Percentiles rank a stretch among this genome's conserved stretches.
These are phyloP conservation scores for Micractinium conductrix DNA, from an alignment of 139 green algal genomes.

Conservation along the genomic window DNA sequence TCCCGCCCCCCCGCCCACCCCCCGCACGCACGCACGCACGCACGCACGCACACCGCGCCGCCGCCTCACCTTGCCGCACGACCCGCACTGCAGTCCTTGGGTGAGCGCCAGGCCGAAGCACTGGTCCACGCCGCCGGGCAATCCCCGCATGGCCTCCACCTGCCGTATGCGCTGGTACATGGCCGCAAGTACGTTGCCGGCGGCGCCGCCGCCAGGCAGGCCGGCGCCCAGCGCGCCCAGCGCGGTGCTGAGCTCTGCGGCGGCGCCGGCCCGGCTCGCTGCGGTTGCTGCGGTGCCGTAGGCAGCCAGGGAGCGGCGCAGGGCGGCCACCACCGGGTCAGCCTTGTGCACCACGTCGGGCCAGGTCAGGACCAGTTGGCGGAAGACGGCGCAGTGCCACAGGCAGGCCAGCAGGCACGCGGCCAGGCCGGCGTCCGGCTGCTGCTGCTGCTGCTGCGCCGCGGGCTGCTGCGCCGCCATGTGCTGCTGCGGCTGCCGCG, in stretches of 20 bases:
- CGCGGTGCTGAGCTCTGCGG: not conserved
- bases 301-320: not conserved
- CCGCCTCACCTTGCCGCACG: not conserved
- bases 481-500: not conserved
- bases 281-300: not conserved
- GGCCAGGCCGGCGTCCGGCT: not conserved
- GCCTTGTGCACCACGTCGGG: constrained; percentile 6
- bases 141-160: constrained; percentile 6
- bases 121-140: constrained; percentile 12
- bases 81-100: not conserved
- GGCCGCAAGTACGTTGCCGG: not conserved
- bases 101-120: constrained; percentile 8
- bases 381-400: constrained; percentile 12
- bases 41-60: not conserved
- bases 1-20: no score
- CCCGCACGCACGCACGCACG: no score
- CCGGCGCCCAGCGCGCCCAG: not conserved
- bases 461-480: not conserved
- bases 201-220: not conserved
- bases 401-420: not conserved
- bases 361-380: constrained; percentile 7
- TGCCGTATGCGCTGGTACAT: constrained; percentile 7
- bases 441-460: not conserved
- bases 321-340: constrained; percentile 3
- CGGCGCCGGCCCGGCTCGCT: not conserved